Evolutionary conservation across 192 early-diverging fungal species (phyloP).

Genomic region (Umbelopsis isabellina): DNA sequence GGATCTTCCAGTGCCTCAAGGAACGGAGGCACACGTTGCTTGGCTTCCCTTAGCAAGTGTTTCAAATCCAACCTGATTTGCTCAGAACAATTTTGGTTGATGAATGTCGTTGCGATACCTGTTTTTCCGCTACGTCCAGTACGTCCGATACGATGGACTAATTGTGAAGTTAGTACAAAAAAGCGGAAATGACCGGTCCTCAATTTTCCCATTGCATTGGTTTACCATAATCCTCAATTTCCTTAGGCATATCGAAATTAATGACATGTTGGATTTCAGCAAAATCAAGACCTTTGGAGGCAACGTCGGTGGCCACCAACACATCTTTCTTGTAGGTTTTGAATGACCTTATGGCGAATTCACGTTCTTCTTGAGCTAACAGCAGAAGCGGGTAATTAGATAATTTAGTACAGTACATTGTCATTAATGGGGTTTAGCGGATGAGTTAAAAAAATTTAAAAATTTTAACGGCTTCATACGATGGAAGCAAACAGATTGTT

Average conservation of each 20-base stretch:
- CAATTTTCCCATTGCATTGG: background rate
- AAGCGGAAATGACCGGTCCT: constrained; percentile 15
- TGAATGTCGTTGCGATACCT: constrained; percentile 96
- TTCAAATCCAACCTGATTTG: constrained; percentile 96
- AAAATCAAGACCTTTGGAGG: constrained; percentile 96
- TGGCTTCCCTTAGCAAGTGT: constrained; percentile 87
- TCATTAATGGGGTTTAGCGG: constrained; percentile 24
- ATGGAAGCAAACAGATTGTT: no score
- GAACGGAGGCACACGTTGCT: constrained; percentile 90
- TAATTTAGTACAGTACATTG: no score
- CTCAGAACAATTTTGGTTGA: constrained; percentile 90
- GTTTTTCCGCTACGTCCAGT: constrained; percentile 97
- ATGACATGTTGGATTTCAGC: constrained; percentile 96
- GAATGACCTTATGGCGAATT: constrained; percentile 92
- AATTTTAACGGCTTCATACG: no score
- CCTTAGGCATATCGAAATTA: constrained; percentile 99
- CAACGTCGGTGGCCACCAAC: constrained; percentile 96
- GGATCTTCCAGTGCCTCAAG: constrained; percentile 87
- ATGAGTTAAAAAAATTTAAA: background rate
- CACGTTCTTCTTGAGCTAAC: constrained; percentile 92
- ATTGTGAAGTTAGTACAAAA: background rate
- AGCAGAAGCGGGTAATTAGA: background rate
- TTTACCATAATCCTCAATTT: constrained; percentile 96
- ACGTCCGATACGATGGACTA: constrained; percentile 94
- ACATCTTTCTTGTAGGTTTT: constrained; percentile 93